Conservation (phyloP, 1,284 basidiomycete genomes). For the Vanrija humicola region DNA sequence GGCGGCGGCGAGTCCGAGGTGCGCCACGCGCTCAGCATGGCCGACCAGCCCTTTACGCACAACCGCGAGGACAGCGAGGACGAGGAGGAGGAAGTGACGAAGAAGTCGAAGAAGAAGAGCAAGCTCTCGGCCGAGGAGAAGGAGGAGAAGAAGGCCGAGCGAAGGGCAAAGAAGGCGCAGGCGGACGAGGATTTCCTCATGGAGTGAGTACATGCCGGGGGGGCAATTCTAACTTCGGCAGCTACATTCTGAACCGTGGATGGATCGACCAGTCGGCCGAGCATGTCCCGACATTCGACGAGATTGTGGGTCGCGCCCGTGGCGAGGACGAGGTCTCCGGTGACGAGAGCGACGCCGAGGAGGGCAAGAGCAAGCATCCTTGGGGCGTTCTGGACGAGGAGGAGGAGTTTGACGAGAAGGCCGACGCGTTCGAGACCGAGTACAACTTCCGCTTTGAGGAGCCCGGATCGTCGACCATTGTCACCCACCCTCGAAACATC, state of each 20-base stretch:
- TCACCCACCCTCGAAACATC: slow-evolving; percentile 72
- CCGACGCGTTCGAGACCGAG: slow-evolving; percentile 70
- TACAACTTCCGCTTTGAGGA: slow-evolving; percentile 96
- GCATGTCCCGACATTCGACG: slow-evolving; percentile 75
- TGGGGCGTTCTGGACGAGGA: slow-evolving; percentile 52
- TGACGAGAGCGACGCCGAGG: slow-evolving; percentile 32
- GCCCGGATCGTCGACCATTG: slow-evolving; percentile 71
- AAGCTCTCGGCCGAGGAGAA: slow-evolving; percentile 40
- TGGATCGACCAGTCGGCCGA: slow-evolving; percentile 78
- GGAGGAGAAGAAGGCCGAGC: slow-evolving; percentile 54
- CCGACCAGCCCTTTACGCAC: slow-evolving; percentile 23
- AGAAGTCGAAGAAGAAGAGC: slow-evolving; percentile 46
- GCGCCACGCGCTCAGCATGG: slow-evolving; percentile 52
- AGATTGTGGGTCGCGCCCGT: slow-evolving; percentile 56
- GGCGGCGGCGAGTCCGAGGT: slow-evolving; percentile 74
- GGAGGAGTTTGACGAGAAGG: slow-evolving; percentile 65
- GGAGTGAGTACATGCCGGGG: slow-evolving; percentile 58
- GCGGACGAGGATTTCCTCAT: slow-evolving; percentile 68
- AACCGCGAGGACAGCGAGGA: slow-evolving; percentile 38
- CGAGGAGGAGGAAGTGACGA: slow-evolving; percentile 50
- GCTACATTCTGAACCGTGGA: slow-evolving; percentile 90
- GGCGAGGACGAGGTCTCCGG: slow-evolving; percentile 15
- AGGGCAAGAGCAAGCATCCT: slow-evolving; percentile 41
- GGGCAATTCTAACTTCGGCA: slow-evolving; percentile 38
- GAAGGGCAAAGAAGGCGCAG: slow-evolving; percentile 33